Base-by-base conservation (phyloP, 2,329 filamentous ascomycete genomes). In the Phialophora verrucosa region DNA sequence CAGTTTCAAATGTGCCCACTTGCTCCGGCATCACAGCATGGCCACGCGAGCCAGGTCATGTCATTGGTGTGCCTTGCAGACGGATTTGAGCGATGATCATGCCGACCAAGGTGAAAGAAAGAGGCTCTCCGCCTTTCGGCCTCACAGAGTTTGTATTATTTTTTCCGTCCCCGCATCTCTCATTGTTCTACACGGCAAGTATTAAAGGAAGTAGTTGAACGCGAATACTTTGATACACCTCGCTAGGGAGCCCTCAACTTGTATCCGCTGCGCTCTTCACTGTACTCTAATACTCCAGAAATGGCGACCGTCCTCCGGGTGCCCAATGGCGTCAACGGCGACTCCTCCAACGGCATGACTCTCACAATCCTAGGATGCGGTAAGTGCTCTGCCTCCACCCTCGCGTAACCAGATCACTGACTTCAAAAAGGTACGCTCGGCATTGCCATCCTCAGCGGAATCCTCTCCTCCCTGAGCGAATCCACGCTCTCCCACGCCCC, bases 341-440 rank as follows among this genome's bases (percentile, higher is more conserved):
- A 61, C 10, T 56, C 49, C 8, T 55, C 59, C 27, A 63, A 62
- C 31, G 58, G 59, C 14, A 70, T 70, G 69, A 94, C 91, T 71
- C 84, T 96, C 81, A 87, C 91, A 68, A 87, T 95, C 69, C 84
- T 96, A 65, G 92, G 92, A 74, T 95, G 91, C 78, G 92, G 91
- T 91, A 84, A 75, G 86, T 81, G 51, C 53, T 44, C 17, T 4
- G 7, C 17, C 38, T 44, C 17, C 38, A 6, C 38, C 35, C 35
- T 42, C 17, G 38, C 27, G 35, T 47, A 32, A 55, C 11, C 5
- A n/a, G 4, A 31, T 20, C 27, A 53, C 31, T 65, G 23, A 51
- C 50, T 50, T 20, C 29, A 17, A 32, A 67, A 57, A 93, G 90
- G 91, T 71, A 93, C 89, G 61, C 91, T 96, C 87, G 92, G 92